phyloP scores from a whole-genome alignment of 192 early-diverging fungal genomes.

The Entophlyctis luteolus region DNA sequence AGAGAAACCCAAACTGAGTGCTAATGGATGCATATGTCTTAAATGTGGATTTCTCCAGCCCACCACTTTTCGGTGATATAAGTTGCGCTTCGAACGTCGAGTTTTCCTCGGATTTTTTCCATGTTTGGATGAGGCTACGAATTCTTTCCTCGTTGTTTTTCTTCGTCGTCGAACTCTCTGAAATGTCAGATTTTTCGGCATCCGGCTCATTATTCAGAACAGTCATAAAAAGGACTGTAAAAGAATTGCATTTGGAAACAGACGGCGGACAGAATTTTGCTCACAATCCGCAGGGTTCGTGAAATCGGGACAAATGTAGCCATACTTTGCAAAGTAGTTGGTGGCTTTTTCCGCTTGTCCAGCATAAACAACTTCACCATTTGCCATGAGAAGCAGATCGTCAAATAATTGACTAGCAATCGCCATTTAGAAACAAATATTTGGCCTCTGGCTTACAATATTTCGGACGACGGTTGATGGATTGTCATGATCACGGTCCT shows the following conservation, averaged over 20 bases:
- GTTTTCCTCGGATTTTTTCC: slow-evolving; percentile 38
- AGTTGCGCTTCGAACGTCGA: slow-evolving; percentile 7
- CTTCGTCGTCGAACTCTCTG: neutral
- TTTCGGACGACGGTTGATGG: slow-evolving; percentile 58
- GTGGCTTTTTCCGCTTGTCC: slow-evolving; percentile 45
- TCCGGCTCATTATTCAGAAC: slow-evolving; percentile 43
- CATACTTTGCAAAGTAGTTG: slow-evolving; percentile 44
- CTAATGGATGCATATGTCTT: slow-evolving; percentile 14
- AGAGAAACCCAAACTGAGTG: slow-evolving; percentile 43
- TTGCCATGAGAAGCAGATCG: slow-evolving; percentile 61
- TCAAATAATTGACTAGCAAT: slow-evolving; percentile 52
- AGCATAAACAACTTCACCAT: slow-evolving; percentile 64
- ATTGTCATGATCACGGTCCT: slow-evolving; percentile 42
- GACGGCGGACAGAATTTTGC: neutral
- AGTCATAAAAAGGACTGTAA: slow-evolving; percentile 46
- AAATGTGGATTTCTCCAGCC: neutral
- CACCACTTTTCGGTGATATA: neutral
- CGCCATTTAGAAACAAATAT: neutral
- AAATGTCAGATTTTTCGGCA: slow-evolving; percentile 23
- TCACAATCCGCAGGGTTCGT: slow-evolving; percentile 55
- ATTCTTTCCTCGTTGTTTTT: slow-evolving; percentile 21
- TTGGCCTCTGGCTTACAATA: slow-evolving; percentile 39
- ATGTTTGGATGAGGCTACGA: slow-evolving; percentile 29
- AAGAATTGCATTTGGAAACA: too few species aligned
- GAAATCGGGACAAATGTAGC: slow-evolving; percentile 50